A percentile compares a stretch with the other conserved stretches of the same genome.
These are phyloP conservation scores for Chytriomyces sp. DNA, from an alignment of 192 early-diverging fungal species.

Conservation along the genomic window DNA sequence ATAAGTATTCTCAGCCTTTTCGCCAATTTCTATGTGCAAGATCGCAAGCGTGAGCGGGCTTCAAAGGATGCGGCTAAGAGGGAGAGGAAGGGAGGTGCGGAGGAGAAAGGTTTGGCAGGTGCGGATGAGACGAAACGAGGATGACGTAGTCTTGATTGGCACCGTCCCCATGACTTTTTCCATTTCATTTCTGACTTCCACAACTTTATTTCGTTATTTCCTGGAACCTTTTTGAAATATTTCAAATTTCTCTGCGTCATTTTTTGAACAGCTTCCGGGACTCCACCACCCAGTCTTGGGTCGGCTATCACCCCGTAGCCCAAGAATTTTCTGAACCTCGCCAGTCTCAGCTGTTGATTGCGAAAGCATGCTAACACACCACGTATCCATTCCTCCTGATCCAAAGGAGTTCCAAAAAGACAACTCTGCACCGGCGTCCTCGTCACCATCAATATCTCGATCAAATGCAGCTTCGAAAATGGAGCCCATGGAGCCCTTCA, in stretches of 20 bases:
- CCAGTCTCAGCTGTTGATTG: conserved; percentile 9
- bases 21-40: conserved; percentile 60
- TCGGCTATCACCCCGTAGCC: neutral
- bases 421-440: neutral
- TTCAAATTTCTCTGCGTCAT: conserved; percentile 29
- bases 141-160: neutral
- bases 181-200: neutral
- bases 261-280: conserved; percentile 24
- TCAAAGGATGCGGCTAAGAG: neutral
- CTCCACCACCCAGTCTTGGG: conserved; percentile 38
- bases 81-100: neutral
- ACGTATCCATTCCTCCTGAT: neutral
- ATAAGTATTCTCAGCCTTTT: conserved; percentile 64
- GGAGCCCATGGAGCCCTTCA: conserved; percentile 2
- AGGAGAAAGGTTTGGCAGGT: neutral
- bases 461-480: conserved; percentile 26
- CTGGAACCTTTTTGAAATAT: conserved; percentile 31
- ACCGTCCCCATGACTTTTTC: neutral
- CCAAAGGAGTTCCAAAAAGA: conserved; percentile 25
- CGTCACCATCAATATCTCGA: neutral
- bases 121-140: neutral
- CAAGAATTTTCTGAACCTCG: neutral
- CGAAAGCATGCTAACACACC: neutral
- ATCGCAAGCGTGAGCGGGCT: conserved; percentile 43
- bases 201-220: conserved; percentile 10